Base-by-base conservation (phyloP, 2,329 filamentous ascomycete genomes). In the Arthrobotrys megalospora region DNA sequence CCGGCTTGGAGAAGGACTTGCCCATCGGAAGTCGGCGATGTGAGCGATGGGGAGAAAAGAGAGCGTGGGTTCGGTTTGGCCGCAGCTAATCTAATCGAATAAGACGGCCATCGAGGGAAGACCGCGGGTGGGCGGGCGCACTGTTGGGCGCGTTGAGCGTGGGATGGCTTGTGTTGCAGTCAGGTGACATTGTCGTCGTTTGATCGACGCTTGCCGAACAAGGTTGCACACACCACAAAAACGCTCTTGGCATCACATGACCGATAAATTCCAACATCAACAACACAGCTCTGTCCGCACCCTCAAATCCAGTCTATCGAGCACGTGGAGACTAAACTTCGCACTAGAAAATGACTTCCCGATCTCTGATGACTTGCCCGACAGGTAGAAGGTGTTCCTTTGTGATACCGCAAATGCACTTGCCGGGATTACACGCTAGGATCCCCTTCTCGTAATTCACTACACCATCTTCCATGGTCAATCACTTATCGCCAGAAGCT, bases 1-100 rank as follows among this genome's bases (percentile, higher is more conserved):
- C 21, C 60, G 43, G 55, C 41, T 28, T 43, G 47, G 6, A 36
- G 28, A 24, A 14, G 60, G 50, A 48, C 19, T 67, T 19, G 66
- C 66, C 73, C 73, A 77, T 77, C 73, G 73, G 73, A 71, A 52
- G 58, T 71, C 73, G 73, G 73, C 73, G 73, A 77, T 77, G 73
- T 66, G 47, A 66, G 73, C 66, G 58, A 70, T 60, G 38, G 38
- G 5, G 50, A 41, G 41, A 43, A 62, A 48, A 45, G 12, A 32
- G 50, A 58, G 41, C 16, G 60, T 38, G 65, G 38, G 19, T 55
- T 36, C 41, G 48, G 48, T 47, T 69, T 53, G 55, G 34, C 36
- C 58, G 72, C 66, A 60, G 11, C 50, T 70, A 77, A 71, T 77
- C 60, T 52, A 76, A 71, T 77, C 73, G 73, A 77, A 71, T 77